Conservation (phyloP, 345 rosid species). For the Eucalyptus pumila region DNA sequence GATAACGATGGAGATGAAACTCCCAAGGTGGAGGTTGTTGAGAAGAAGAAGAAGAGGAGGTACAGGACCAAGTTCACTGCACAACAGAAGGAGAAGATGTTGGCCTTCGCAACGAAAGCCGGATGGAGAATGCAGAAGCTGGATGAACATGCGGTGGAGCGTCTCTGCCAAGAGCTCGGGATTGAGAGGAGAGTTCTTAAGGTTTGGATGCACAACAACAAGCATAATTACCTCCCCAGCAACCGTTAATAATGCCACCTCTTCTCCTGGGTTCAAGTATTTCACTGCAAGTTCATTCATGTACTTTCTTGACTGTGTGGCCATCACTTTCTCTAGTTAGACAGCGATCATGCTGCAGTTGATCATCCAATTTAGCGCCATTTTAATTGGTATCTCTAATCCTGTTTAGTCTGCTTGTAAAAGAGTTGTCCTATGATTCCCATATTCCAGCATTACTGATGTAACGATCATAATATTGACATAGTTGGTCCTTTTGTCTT, state of each 20-base stretch:
- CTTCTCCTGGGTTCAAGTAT: neutral
- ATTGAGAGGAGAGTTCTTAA: conserved; percentile 49
- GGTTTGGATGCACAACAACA: conserved; percentile 86
- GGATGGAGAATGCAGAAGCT: conserved; percentile 49
- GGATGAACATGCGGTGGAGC: conserved; percentile 34
- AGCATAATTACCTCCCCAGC: conserved; percentile 5
- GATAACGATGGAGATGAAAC: neutral
- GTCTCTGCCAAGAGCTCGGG: conserved; percentile 39
- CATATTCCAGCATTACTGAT: neutral
- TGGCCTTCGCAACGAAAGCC: conserved; percentile 37
- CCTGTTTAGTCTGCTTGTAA: neutral
- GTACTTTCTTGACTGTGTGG: neutral
- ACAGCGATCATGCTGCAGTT: neutral
- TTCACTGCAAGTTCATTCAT: neutral
- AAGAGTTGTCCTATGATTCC: neutral
- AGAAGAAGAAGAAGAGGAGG: conserved; percentile 26
- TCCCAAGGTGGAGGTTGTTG: neutral
- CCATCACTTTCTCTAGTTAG: neutral
- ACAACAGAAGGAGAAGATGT: conserved; percentile 56
- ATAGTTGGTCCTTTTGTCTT: neutral
- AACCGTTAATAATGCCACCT: neutral
- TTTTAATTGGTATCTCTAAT: neutral
- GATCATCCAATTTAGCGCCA: neutral
- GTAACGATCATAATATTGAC: neutral
- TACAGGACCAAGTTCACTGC: conserved; percentile 62